These are phyloP conservation scores for Ichthyophthirius multifiliis DNA, from an alignment of 169 alveolate species.

Conservation along the genomic window DNA sequence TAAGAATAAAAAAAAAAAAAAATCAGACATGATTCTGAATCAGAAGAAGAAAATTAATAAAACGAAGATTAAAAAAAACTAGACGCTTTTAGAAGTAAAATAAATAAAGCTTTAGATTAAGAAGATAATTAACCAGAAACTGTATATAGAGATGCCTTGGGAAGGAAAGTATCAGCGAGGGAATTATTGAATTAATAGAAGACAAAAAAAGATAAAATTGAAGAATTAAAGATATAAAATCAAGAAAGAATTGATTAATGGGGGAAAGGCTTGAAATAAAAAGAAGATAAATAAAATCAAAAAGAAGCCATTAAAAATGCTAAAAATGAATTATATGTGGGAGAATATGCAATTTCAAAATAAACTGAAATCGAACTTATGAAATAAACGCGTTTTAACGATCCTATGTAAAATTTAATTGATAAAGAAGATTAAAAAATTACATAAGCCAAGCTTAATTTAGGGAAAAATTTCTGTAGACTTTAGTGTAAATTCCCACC, in stretches of 20 bases:
- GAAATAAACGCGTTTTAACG: slow-evolving; percentile 54
- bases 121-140: slow-evolving; percentile 36
- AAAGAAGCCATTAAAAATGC: slow-evolving; percentile 12
- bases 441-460: slow-evolving; percentile 24
- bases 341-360: slow-evolving; percentile 38
- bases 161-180: slow-evolving; percentile 5
- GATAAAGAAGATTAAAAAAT: slow-evolving; percentile 50
- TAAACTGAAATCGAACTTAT: slow-evolving; percentile 48
- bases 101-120: background rate
- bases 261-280: slow-evolving; percentile 42
- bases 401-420: slow-evolving; percentile 53
- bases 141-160: slow-evolving; percentile 40
- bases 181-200: slow-evolving; percentile 6
- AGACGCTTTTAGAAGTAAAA: background rate
- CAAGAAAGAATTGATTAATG: slow-evolving; percentile 35
- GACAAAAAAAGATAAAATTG: slow-evolving; percentile 10
- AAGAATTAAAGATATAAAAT: slow-evolving; percentile 26
- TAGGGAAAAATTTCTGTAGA: slow-evolving; percentile 33
- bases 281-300: slow-evolving; percentile 19
- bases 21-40: background rate
- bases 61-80: background rate
- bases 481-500: slow-evolving; percentile 87
- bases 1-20: background rate
- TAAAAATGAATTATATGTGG: slow-evolving; percentile 26
- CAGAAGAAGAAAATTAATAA: background rate